Percentiles rank a stretch among this genome's conserved stretches.
These are phyloP conservation scores for Saccharomycopsis olivae DNA, from an alignment of 805 yeast species.

Conservation along the genomic window DNA sequence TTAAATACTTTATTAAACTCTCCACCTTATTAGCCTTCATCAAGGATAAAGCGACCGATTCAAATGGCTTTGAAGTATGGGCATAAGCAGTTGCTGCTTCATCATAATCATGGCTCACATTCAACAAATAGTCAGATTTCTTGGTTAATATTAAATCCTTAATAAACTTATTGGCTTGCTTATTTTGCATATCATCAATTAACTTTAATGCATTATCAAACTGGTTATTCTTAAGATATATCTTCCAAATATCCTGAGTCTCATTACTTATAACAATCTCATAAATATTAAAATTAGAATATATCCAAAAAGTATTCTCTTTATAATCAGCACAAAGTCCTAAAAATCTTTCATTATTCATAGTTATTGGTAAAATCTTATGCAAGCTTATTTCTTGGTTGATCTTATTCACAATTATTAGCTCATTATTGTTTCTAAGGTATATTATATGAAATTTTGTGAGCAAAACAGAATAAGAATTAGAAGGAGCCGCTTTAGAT, in stretches of 20 bases:
- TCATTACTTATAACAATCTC: constrained; percentile 69
- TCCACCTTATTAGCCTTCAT: constrained; percentile 32
- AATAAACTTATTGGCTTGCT: constrained; percentile 26
- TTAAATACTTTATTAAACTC: constrained; percentile 38
- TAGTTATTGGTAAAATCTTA: constrained; percentile 27
- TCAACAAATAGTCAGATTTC: constrained; percentile 42
- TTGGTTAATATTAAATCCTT: constrained; percentile 39
- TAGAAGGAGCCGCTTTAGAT: background rate
- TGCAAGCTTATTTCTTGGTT: constrained; percentile 37
- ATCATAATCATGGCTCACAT: constrained; percentile 22
- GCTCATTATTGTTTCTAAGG: constrained; percentile 27
- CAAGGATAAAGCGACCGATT: constrained; percentile 50
- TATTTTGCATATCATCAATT: constrained; percentile 17
- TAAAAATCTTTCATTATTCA: constrained; percentile 27
- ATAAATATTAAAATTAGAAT: constrained; percentile 45
- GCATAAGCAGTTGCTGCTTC: constrained; percentile 55
- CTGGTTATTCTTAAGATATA: constrained; percentile 37
- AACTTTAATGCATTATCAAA: constrained; percentile 58
- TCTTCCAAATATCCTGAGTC: constrained; percentile 63
- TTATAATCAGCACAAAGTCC: constrained; percentile 42
- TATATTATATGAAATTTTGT: constrained; percentile 46
- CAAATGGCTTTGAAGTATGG: constrained; percentile 53
- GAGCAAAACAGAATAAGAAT: constrained; percentile 32
- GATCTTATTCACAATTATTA: constrained; percentile 39
- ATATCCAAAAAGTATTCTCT: constrained; percentile 66